Evolutionary conservation across 2,329 filamentous ascomycete genomes (phyloP).

Genomic region (Triangularia setosa): DNA sequence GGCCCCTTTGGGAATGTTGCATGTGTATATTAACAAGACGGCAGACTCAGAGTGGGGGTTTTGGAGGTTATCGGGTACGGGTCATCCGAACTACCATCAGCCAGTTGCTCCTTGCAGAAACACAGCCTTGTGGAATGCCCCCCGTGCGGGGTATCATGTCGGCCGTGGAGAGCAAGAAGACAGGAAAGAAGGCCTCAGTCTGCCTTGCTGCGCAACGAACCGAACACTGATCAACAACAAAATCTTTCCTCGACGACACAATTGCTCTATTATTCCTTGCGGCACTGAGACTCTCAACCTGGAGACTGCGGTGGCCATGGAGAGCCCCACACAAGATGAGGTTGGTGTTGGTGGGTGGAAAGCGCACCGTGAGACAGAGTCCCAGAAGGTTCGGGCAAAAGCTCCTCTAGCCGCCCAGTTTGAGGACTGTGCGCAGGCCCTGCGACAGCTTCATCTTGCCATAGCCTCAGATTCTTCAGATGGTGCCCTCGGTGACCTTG

Average conservation of each 20-base stretch:
- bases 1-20: background rate
- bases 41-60: background rate
- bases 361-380: background rate
- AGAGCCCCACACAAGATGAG: background rate
- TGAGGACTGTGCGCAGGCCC: slow-evolving; percentile 17
- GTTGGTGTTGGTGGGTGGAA: background rate
- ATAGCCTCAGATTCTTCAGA: slow-evolving; percentile 9
- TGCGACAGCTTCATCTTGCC: slow-evolving; percentile 8
- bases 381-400: slow-evolving; percentile 9
- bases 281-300: too few relatives aligned
- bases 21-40: background rate
- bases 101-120: background rate
- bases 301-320: background rate
- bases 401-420: slow-evolving; percentile 20
- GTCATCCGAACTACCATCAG: background rate
- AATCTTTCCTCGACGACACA: too few relatives aligned
- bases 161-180: background rate
- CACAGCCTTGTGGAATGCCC: background rate
- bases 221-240: background rate
- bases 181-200: background rate
- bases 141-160: background rate
- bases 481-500: slow-evolving; percentile 6
- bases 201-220: background rate
- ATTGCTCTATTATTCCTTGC: too few relatives aligned
- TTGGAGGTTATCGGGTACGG: background rate